Percentiles rank a stretch among this genome's conserved stretches.
These are phyloP conservation scores for Calocybe cyanea DNA, from an alignment of 768 basidiomycete genomes.

Conservation along the genomic window DNA sequence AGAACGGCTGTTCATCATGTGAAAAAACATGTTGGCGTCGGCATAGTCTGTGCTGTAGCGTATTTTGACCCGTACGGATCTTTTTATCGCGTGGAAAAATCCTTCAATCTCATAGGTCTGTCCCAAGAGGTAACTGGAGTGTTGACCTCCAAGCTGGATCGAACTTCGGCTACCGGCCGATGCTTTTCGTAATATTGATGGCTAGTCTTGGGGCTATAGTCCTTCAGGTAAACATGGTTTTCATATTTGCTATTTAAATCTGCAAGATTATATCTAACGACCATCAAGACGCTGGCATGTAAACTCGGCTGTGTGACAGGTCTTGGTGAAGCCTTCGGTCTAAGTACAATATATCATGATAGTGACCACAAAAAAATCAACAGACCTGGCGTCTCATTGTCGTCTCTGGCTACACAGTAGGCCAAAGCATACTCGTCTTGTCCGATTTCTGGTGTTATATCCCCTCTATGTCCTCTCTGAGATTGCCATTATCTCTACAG, in stretches of 20 bases:
- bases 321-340: conserved; percentile 36
- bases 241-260: not conserved
- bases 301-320: conserved; percentile 69
- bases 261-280: conserved; percentile 3
- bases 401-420: conserved; percentile 52
- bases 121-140: conserved; percentile 66
- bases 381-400: conserved; percentile 60
- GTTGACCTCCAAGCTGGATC: conserved; percentile 79
- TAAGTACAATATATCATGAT: not conserved
- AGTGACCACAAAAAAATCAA: not conserved
- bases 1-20: conserved; percentile 23
- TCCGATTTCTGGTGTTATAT: conserved; percentile 47
- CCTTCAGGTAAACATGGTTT: conserved; percentile 44
- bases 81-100: not conserved
- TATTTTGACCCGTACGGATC: conserved; percentile 67
- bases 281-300: conserved; percentile 54
- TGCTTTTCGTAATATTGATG: conserved; percentile 62
- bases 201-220: conserved; percentile 66
- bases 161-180: conserved; percentile 66
- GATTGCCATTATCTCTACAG: conserved; percentile 63
- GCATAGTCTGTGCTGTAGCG: conserved; percentile 68
- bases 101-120: conserved; percentile 3
- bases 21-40: conserved; percentile 55
- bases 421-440: conserved; percentile 41
- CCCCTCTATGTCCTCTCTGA: conserved; percentile 54